Evolutionary conservation across 1,284 basidiomycete species (phyloP), one percentile per base, ranked within the genome.

Genomic region (Golubevia sp.): DNA sequence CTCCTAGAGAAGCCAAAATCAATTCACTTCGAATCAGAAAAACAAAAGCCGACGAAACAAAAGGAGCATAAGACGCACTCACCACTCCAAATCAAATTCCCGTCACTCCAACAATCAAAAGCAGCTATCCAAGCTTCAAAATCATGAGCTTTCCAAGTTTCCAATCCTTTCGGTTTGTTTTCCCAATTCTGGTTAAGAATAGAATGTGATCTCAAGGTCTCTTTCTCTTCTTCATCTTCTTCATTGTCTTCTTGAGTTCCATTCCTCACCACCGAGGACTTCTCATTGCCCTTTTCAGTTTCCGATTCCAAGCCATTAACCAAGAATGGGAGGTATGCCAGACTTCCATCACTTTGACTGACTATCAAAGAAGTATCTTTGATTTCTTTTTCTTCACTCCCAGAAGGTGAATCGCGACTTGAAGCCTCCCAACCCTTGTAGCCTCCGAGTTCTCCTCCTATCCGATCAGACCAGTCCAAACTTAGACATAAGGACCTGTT

Each of bases 111-210:
- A 71, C 91, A 90, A 78, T 97, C 89, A 89, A 92, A 99, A 0
- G 92, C 90, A 0, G 91, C 89, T 55, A 94, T 90, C 97, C 97
- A 99, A 0, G 96, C 92, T 82, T 99, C 97, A 76, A 90, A 91
- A 65, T 94, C 93, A 79, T 99, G 97, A 3, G 93, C 96, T 62
- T 88, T 85, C 95, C 96, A 99, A 0, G 64, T 72, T 44, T 71
- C 59, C 11, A 78, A 58, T 0, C 72, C 74, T 21, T 23, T 27
- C 0, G 76, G 74, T 44, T 64, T 64, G 30, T 30, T 52, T 1
- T 55, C 15, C 53, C 55, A 58, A 21, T 38, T 7, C 8, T 3
- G 4, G 11, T 34, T 34, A 11, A 34, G 56, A 20, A 6, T 44
- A 8, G 25, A 23, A 27, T 49, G 11, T 4, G 50, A n/a, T n/a